Evolutionary conservation across 441 rosid species (phyloP).

Genomic region (Geranium incanum): DNA sequence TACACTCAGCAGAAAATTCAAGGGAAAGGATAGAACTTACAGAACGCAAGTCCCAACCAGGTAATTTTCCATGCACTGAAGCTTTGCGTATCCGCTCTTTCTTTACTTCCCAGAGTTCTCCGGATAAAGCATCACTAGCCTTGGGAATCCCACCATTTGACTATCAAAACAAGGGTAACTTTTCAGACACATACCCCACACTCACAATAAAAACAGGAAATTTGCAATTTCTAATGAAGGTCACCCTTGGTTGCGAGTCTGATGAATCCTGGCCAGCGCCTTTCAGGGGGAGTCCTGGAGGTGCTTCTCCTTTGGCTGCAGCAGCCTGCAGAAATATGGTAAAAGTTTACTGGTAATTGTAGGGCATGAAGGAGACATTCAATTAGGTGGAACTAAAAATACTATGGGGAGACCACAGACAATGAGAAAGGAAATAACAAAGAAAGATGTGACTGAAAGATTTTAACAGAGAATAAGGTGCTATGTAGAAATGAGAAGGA

Average conservation of each 20-base stretch:
- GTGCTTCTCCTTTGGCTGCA: constrained; percentile 99
- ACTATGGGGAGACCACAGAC: neutral
- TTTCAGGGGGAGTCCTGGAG: constrained; percentile 94
- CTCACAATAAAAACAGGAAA: constrained; percentile 6
- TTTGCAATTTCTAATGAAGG: constrained; percentile 13
- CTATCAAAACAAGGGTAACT: constrained; percentile 30
- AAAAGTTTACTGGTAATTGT: neutral
- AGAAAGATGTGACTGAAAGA: neutral
- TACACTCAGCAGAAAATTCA: neutral
- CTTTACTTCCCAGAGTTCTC: constrained; percentile 88
- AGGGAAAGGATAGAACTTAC: constrained; percentile 42
- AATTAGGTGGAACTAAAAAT: neutral
- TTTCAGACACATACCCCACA: constrained; percentile 13
- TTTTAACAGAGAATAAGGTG: neutral
- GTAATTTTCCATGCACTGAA: constrained; percentile 73
- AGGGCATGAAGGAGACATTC: neutral
- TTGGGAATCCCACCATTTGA: constrained; percentile 69
- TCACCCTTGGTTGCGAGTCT: constrained; percentile 73
- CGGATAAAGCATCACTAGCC: constrained; percentile 86
- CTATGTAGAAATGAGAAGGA: neutral
- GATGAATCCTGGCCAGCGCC: constrained; percentile 98
- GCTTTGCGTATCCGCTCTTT: constrained; percentile 73
- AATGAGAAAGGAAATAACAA: neutral
- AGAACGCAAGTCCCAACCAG: constrained; percentile 94
- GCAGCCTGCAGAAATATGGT: constrained; percentile 52